phyloP scores from a whole-genome alignment of 805 yeast species.

The Tetrapisispora pingtungensis region DNA sequence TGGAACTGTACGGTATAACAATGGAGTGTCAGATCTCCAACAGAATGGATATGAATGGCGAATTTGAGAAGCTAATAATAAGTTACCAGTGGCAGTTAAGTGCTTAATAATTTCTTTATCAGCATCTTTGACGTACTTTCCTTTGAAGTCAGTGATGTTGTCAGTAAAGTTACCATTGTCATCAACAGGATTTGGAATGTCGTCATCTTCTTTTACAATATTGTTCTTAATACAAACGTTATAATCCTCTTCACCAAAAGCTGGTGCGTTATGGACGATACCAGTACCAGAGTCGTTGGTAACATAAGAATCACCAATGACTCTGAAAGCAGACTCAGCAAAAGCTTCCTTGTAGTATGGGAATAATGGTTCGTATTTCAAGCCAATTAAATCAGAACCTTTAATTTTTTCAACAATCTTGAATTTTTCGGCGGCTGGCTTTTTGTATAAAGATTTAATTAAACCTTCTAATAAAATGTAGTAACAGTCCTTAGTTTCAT shows the following conservation, averaged over 20 bases:
- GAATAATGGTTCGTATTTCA: slow-evolving; percentile 74
- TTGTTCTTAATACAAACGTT: slow-evolving; percentile 69
- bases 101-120: slow-evolving; percentile 82
- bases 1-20: slow-evolving; percentile 91
- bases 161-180: slow-evolving; percentile 78
- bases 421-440: slow-evolving; percentile 83
- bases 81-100: slow-evolving; percentile 65
- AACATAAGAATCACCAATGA: slow-evolving; percentile 75
- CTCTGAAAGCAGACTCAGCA: slow-evolving; percentile 71
- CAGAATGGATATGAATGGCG: slow-evolving; percentile 98
- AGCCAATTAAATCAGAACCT: slow-evolving; percentile 75
- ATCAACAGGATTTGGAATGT: slow-evolving; percentile 92
- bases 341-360: slow-evolving; percentile 69
- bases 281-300: slow-evolving; percentile 97
- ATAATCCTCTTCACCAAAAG: slow-evolving; percentile 98
- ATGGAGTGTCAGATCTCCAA: slow-evolving; percentile 99
- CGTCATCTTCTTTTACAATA: slow-evolving; percentile 53
- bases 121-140: slow-evolving; percentile 89
- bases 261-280: slow-evolving; percentile 96
- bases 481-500: slow-evolving; percentile 73
- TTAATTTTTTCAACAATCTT: slow-evolving; percentile 68
- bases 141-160: slow-evolving; percentile 66
- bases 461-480: slow-evolving; percentile 79
- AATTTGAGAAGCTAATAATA: slow-evolving; percentile 70
- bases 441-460: slow-evolving; percentile 78